Conservation (phyloP, 164 flowering plant species). For the Tetrastigma voinierianum region DNA sequence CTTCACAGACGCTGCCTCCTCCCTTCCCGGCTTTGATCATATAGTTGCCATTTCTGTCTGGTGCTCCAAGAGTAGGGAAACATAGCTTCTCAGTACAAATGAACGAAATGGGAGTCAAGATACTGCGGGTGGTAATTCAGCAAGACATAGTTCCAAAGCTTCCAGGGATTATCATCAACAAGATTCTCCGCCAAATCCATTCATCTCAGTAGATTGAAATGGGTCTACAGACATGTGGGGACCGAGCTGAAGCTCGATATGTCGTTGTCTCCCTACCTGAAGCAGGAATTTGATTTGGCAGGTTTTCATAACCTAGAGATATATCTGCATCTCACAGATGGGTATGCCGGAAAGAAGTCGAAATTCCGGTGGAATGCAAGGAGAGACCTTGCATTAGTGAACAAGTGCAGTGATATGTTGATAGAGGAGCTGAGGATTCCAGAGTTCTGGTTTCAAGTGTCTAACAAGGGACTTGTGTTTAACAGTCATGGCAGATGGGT, state of each 20-base stretch:
- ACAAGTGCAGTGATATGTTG: slow-evolving; percentile 36
- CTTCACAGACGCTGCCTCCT: slow-evolving; percentile 46
- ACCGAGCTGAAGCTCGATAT: slow-evolving; percentile 47
- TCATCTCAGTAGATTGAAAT: slow-evolving; percentile 26
- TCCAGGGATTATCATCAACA: slow-evolving; percentile 51
- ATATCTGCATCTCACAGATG: slow-evolving; percentile 63
- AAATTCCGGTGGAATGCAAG: slow-evolving; percentile 32
- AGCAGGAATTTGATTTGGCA: slow-evolving; percentile 24
- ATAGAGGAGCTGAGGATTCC: slow-evolving; percentile 35
- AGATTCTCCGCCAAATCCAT: slow-evolving; percentile 29
- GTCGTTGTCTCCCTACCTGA: slow-evolving; percentile 39
- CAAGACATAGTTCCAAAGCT: slow-evolving; percentile 54
- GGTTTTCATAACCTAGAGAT: slow-evolving; percentile 55
- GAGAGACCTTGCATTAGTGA: slow-evolving; percentile 51
- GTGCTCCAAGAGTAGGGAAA: slow-evolving; percentile 72
- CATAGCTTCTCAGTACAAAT: slow-evolving; percentile 42
- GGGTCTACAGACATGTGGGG: slow-evolving; percentile 64
- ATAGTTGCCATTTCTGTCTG: slow-evolving; percentile 63
- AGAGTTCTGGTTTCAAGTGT: slow-evolving; percentile 46
- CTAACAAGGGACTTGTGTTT: slow-evolving; percentile 51
- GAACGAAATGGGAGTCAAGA: slow-evolving; percentile 37
- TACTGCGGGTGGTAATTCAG: slow-evolving; percentile 36
- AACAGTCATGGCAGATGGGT: slow-evolving; percentile 66
- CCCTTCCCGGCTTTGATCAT: slow-evolving; percentile 27
- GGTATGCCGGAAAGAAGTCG: slow-evolving; percentile 17